Evolutionary conservation across 441 rosid species (phyloP).

Genomic region (Isatis lusitanica): DNA sequence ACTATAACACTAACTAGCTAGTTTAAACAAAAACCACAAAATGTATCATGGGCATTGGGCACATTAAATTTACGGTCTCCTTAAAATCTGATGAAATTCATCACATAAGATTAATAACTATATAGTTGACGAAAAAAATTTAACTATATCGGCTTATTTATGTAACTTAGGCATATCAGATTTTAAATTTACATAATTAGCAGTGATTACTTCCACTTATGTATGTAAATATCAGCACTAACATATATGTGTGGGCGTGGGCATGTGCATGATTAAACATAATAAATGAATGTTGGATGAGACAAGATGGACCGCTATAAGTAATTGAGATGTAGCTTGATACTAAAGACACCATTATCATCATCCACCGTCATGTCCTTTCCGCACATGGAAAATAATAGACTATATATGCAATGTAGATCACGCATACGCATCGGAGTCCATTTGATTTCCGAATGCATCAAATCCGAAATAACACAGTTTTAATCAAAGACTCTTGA

Average conservation of each 20-base stretch:
- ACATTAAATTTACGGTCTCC: background rate
- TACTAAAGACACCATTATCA: conserved; percentile 31
- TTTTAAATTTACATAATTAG: background rate
- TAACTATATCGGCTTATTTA: background rate
- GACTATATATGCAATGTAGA: background rate
- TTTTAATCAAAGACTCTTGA: conserved; percentile 19
- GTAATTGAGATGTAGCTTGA: conserved; percentile 36
- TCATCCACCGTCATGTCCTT: conserved; percentile 19
- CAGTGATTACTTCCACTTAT: background rate
- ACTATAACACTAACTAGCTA: conserved; percentile 2
- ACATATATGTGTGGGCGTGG: conserved; percentile 20
- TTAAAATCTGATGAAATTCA: background rate
- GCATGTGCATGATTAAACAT: conserved; percentile 19
- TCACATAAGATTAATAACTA: too few relatives aligned
- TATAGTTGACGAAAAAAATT: too few relatives aligned
- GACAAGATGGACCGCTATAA: conserved; percentile 36
- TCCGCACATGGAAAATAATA: conserved; percentile 20
- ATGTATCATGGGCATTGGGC: background rate
- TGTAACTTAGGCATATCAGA: background rate
- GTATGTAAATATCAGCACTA: background rate
- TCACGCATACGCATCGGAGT: conserved; percentile 18
- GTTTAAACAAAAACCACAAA: background rate
- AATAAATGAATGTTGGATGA: conserved; percentile 24
- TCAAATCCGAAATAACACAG: background rate
- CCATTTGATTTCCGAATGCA: background rate